Evolutionary conservation across 208 protist species (phyloP), one percentile per base, ranked within the genome.

Genomic region (Endotrypanum monterogeii): DNA sequence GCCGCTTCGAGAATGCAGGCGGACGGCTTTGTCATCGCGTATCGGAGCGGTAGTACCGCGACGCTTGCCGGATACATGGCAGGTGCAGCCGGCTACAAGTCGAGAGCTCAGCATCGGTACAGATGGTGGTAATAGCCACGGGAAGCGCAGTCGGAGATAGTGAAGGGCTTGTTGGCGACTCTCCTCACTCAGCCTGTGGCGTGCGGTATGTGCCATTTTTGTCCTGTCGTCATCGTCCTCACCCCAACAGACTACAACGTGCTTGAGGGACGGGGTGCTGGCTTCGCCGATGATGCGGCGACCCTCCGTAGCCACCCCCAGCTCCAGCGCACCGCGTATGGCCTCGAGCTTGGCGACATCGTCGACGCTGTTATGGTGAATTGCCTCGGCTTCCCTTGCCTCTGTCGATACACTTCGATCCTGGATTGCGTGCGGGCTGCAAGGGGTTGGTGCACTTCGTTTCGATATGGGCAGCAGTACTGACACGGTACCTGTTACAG

Each of bases 141-240:
- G 83, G 30, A 87, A 87, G 69, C 69, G 79, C 65, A 87, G 63
- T 5, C 83, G 74, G 7, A 87, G 72, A 63, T 87, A 84, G 30
- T 82, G 79, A 12, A 74, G 41, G 2, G 74, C 71, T 44, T 79
- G 65, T 48, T 75, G 62, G 1, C 54, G 28, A 23, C 41, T 54
- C 2, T 54, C 74, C 25, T 16, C 5, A 7, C 11, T 65, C 68
- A 58, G n/a, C 16, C 57, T 41, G 12, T 28, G 67, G 3, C 20
- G 48, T 28, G 25, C 25, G 35, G 23, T 60, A 16, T 48, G 71
- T 20, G 54, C 20, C 14, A 11, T 35, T 18, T 55, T 54, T 8
- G 25, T n/a, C 20, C n/a, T 56, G 14, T 68, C 61, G 65, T 14
- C 56, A 54, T 79, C 67, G 18, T 54, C 69, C 2, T 6, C 50